Percentiles rank a stretch among this genome's conserved stretches.
Evolutionary conservation across 2,329 filamentous ascomycete genomes (phyloP).

Genomic region (Diplocarpon mali): DNA sequence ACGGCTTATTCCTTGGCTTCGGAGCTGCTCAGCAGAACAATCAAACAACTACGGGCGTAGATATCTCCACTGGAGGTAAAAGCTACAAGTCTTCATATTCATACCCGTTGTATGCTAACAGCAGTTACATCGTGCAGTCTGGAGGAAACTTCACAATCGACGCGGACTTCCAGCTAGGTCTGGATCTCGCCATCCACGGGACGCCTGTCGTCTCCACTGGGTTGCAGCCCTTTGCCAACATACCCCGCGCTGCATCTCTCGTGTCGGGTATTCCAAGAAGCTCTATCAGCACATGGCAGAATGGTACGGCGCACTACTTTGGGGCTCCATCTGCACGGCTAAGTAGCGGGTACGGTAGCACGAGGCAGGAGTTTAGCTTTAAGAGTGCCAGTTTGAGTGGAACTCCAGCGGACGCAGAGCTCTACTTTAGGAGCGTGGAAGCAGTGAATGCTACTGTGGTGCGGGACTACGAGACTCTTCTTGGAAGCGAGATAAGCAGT

Average conservation of each 20-base stretch:
- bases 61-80: constrained; percentile 26
- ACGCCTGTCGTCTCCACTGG: constrained; percentile 46
- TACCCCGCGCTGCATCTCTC: constrained; percentile 19
- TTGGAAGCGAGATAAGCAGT: constrained; percentile 17
- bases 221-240: constrained; percentile 42
- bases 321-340: constrained; percentile 33
- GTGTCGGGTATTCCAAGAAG: constrained; percentile 29
- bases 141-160: constrained; percentile 38
- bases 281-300: constrained; percentile 39
- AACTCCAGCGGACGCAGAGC: constrained; percentile 12
- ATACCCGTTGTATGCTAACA: constrained; percentile 52
- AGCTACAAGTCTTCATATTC: constrained; percentile 33
- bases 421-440: constrained; percentile 45
- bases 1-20: constrained; percentile 40
- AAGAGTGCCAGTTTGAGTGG: constrained; percentile 29
- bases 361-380: constrained; percentile 46
- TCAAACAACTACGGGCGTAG: constrained; percentile 39
- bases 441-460: constrained; percentile 43
- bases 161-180: constrained; percentile 37
- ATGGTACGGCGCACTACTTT: constrained; percentile 47
- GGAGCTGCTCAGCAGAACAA: constrained; percentile 43
- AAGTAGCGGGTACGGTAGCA: constrained; percentile 42
- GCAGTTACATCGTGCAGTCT: constrained; percentile 33
- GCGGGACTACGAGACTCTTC: constrained; percentile 35
- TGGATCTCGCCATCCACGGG: constrained; percentile 35